A percentile compares a stretch with the other conserved stretches of the same genome.
Evolutionary conservation across 371 early-diverging fungal genomes (phyloP).

Genomic region (Cladochytrium tenue): DNA sequence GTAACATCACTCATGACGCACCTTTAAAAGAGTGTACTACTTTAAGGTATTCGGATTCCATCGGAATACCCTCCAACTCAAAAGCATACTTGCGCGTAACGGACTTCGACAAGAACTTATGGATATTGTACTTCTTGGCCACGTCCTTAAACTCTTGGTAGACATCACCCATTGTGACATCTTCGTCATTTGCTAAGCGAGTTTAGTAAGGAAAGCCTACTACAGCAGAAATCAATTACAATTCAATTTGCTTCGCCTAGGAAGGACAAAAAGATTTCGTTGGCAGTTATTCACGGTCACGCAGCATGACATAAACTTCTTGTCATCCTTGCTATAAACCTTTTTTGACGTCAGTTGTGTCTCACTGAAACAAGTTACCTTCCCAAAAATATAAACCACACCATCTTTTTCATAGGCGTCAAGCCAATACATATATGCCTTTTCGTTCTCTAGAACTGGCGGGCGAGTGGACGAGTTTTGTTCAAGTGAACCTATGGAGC

Average conservation of each 20-base stretch:
- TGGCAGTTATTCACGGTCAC: conserved; percentile 76
- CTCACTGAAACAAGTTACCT: conserved; percentile 52
- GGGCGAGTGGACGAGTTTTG: background rate
- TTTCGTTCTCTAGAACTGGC: conserved; percentile 64
- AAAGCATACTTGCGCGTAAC: conserved; percentile 90
- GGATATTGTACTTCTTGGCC: conserved; percentile 57
- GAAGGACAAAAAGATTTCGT: conserved; percentile 86
- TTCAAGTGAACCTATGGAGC: background rate
- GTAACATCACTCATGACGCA: conserved; percentile 19
- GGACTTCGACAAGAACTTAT: conserved; percentile 38
- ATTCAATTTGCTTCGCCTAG: conserved; percentile 64
- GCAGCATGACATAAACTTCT: conserved; percentile 79
- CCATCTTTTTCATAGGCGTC: conserved; percentile 89
- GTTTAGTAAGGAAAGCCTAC: background rate
- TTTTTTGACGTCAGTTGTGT: background rate
- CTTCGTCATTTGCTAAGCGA: background rate
- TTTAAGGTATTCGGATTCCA: conserved; percentile 82
- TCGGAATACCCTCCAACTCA: conserved; percentile 82
- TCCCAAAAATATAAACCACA: conserved; percentile 87
- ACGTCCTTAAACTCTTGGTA: conserved; percentile 73
- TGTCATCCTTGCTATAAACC: conserved; percentile 29
- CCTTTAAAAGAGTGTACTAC: conserved; percentile 76
- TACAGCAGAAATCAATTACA: conserved; percentile 26
- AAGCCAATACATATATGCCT: conserved; percentile 75
- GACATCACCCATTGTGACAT: conserved; percentile 67